Base-by-base conservation (phyloP, 176 grass and related monocot genomes). In the Cymbopogon citratus region DNA sequence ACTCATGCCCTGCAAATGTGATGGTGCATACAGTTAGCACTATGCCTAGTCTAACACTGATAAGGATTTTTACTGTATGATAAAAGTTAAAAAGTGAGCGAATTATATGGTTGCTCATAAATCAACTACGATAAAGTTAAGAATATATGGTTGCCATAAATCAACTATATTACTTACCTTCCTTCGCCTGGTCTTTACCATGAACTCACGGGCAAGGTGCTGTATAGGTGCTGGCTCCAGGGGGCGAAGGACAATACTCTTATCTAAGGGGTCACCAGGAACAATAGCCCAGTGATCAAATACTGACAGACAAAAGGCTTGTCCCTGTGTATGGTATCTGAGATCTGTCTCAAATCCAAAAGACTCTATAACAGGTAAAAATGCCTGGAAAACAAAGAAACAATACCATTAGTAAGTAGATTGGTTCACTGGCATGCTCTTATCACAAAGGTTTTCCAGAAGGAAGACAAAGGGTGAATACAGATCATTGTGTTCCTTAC, bases 231-330 rank as follows among this genome's bases (percentile, higher is more conserved):
- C 96, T 2, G 96, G 96, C 87, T 99, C 93, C 41, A 99, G 70
- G 46, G 96, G 96, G 10, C 92, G 85, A 46, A 99, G 90, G 38
- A 79, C 88, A 80, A 95, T 99, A 44, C 85, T 93, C 74, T 95
- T 99, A 80, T 99, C 96, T 72, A 99, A 87, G 64, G 96, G 96
- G 9, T 95, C 96, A 77, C 93, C 96, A 69, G 96, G 96, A 85
- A 99, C 96, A 72, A 99, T 95, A 66, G 96, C 92, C 96, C 93
- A 99, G 83, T 99, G 96, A 82, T 99, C 96, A 66, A 99, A 99
- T 45, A 91, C 89, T 18, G 96, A 99, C 59, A 95, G 29, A 85
- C 96, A 95, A 77, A 99, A 99, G 62, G 96, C 96, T 85, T 99
- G 96, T 8, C 96, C 96, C 38, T 99, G 96, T 41, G 96, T 99